Evolutionary conservation across 176 grass and related monocot genomes (phyloP).

Genomic region (Sorghum bicolor): DNA sequence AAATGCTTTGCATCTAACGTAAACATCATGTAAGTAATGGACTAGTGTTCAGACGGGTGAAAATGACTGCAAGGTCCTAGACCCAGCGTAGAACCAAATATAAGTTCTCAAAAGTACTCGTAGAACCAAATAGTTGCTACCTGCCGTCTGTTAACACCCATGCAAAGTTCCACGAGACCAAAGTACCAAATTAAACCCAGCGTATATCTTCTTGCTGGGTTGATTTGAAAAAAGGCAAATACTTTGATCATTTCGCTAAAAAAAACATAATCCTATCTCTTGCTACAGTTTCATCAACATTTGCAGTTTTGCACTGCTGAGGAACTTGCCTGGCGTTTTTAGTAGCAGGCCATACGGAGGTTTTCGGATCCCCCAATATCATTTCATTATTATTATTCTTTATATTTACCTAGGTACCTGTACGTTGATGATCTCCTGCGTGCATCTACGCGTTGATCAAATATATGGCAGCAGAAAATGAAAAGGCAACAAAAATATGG

Average conservation of each 20-base stretch:
- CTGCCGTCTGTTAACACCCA: background rate
- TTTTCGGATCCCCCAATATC: too few species aligned
- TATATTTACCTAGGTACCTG: background rate
- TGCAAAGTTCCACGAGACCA: background rate
- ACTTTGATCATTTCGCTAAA: background rate
- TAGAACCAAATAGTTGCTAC: background rate
- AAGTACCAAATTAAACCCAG: too few species aligned
- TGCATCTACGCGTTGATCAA: background rate
- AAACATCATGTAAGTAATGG: background rate
- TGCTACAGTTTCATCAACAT: background rate
- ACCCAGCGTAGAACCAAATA: too few species aligned
- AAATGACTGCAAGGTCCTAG: background rate
- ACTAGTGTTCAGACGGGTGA: background rate
- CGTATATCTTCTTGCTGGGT: too few species aligned
- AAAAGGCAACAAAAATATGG: background rate
- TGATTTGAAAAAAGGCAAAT: background rate
- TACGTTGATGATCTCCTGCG: background rate
- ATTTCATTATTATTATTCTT: too few species aligned
- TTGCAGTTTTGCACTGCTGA: too few species aligned
- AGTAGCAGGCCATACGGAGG: too few species aligned
- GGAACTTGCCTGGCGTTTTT: background rate
- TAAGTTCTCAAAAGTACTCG: background rate
- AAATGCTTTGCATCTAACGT: background rate
- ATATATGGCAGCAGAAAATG: conserved; percentile 25
- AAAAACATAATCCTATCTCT: background rate